Conservation (phyloP, 176 grass and related monocot species). For the Pontederia paniculata region DNA sequence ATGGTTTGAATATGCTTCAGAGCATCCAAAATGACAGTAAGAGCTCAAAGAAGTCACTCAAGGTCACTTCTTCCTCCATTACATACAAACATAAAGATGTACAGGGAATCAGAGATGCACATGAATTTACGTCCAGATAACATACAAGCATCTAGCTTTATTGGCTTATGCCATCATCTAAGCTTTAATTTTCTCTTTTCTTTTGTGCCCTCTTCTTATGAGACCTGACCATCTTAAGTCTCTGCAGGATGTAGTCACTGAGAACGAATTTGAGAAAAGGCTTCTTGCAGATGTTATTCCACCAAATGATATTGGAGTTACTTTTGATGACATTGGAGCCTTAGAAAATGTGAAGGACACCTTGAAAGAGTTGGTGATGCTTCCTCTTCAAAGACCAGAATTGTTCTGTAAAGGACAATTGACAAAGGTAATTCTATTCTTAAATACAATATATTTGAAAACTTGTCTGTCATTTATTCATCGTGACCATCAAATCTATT, state of each 20-base stretch:
- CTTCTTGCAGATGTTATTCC: conserved; percentile 22
- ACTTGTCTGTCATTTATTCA: too few relatives aligned
- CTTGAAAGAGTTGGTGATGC: conserved; percentile 23
- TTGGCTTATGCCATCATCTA: too few relatives aligned
- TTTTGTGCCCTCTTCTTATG: neutral
- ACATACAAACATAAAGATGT: neutral
- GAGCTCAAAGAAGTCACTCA: conserved; percentile 91
- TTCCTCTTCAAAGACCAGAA: conserved; percentile 23
- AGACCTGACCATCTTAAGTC: neutral
- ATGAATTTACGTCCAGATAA: too few relatives aligned
- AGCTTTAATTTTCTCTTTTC: too few relatives aligned
- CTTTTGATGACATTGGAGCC: conserved; percentile 26
- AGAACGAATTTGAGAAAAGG: conserved; percentile 27
- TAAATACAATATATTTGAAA: conserved; percentile 3
- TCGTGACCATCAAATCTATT: too few relatives aligned
- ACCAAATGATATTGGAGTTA: conserved; percentile 23
- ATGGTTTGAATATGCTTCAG: conserved; percentile 86
- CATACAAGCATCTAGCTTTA: too few relatives aligned
- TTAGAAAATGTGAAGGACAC: conserved; percentile 26
- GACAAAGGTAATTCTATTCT: conserved; percentile 64
- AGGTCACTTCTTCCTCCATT: conserved; percentile 39
- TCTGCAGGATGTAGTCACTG: conserved; percentile 76
- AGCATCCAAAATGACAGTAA: conserved; percentile 88
- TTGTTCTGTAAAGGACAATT: conserved; percentile 71
- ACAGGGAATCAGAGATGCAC: too few relatives aligned